Evolutionary conservation across 1,284 basidiomycete species (phyloP), one percentile per base, ranked within the genome.

Genomic region (Melanopsichium pennsylvanicum): DNA sequence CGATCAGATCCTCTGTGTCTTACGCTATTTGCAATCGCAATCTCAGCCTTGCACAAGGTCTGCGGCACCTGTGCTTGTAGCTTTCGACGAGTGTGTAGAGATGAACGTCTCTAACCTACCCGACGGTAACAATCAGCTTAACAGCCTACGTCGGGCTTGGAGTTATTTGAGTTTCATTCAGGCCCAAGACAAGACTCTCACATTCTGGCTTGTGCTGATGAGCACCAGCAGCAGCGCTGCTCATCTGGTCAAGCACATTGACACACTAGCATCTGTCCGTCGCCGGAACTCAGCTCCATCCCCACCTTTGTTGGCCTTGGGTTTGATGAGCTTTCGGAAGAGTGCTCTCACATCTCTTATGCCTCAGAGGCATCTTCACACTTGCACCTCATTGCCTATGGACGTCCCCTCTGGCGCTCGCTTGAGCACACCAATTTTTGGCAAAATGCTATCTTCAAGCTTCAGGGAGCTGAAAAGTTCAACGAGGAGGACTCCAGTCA

Each of bases 21-120:
- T 48, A 18, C 22, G 12, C 11, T 29, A 31, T 29, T 29, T 13
- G 27, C 27, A 13, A 29, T 29, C 7, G 7, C 27, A 8, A 13
- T 29, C 27, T 29, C 7, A 29, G 27, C 8, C 8, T 18, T 15
- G n/a, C 13, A 2, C 15, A 6, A 6, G 12, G 15, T 15, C 18
- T 12, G 19, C 19, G 21, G 38, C 48, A 8, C 42, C 48, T 1
- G 38, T 46, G n/a, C 22, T 51, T 1, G 48, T 59, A 10, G 56
- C 56, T n/a, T 22, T 59, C n/a, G 43, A 59, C 38, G 48, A 51
- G n/a, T 59, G 48, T 33, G 56, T 47, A 25, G 29, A 58, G 41
- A 12, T 58, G 22, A 49, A 19, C 12, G 23, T 38, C 21, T 1
- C 16, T 13, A 12, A 22, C 27, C 9, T 13, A 5, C n/a, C 21